Conservation (phyloP, 2,329 filamentous ascomycete species). For the Trichoderma sp. region DNA sequence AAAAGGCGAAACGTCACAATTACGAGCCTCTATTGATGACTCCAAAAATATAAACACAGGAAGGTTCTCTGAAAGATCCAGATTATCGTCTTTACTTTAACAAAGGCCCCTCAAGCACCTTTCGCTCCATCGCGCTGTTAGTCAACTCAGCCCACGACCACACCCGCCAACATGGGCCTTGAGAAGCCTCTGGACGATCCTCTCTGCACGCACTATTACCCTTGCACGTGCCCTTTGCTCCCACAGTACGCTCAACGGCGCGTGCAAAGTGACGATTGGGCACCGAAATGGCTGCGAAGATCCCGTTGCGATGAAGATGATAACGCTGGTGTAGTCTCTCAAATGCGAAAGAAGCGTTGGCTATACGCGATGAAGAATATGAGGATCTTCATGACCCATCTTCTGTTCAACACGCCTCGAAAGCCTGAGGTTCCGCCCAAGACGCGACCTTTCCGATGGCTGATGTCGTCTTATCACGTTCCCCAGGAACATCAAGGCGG, state of each 20-base stretch:
- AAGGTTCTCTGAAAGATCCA: no score
- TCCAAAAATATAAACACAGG: no score
- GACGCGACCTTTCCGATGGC: constrained; percentile 6
- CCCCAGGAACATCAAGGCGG: background rate
- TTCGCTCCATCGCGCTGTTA: no score
- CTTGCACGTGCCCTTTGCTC: background rate
- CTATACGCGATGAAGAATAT: background rate
- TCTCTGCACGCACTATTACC: background rate
- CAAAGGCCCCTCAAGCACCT: no score
- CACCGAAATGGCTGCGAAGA: background rate
- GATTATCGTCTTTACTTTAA: no score
- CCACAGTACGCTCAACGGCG: background rate
- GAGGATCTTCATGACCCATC: background rate
- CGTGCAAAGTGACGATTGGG: background rate
- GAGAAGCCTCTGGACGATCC: no score
- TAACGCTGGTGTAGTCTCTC: background rate
- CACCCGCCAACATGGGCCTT: no score
- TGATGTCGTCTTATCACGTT: background rate
- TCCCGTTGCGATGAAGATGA: background rate
- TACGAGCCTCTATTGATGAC: no score
- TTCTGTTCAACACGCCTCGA: background rate
- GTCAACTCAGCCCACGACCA: no score
- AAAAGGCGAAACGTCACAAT: no score
- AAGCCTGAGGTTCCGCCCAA: background rate
- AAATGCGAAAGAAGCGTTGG: background rate